Evolutionary conservation across 192 early-diverging fungal genomes (phyloP), one percentile per base, ranked within the genome.

Genomic region (Backusella circina): DNA sequence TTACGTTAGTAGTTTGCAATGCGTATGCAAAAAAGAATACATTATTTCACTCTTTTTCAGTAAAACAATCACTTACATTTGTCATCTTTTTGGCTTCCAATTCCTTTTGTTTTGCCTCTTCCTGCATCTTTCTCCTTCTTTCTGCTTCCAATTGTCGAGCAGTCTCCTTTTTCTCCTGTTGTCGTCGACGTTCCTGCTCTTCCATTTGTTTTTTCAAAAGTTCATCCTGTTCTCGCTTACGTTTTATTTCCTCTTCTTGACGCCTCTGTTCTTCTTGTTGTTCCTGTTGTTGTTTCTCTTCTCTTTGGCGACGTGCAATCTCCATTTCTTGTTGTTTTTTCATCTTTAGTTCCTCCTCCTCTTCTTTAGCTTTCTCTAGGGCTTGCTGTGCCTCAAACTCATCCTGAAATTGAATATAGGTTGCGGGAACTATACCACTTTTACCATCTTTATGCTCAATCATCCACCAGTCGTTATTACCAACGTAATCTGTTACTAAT

Each of bases 401-500:
- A 3, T 85, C 81, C 51, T 74, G 73, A 54, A 78, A 78, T 35
- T 76, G 57, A 13, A 73, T 39, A 72, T 98, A 99, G 5, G 89
- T 84, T 8, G 93, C 91, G 2, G 97, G 97, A 6, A 97, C 91
- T 44, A 99, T 89, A 12, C 97, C 97, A 44, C 88, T 69, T 18
- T 73, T 73, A 33, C 79, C 79, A 73, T 90, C 86, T 18, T 90
- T 84, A 31, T 88, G 84, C 4, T 86, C 84, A 70, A 93, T 76
- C 35, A 91, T 88, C 95, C 95, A 96, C 98, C 98, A 99, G 61
- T 98, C 96, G 2, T 90, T 82, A 67, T 87, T 91, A 69, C 92
- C 92, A 2, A 91, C 91, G 79, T 90, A 87, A 80, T 98, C 98
- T 12, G 94, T 80, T 15, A 98, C 89, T 77, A 95, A 76, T 21